phyloP scores from a whole-genome alignment of 1,139 yeast species.

The Torulaspora globosa region DNA sequence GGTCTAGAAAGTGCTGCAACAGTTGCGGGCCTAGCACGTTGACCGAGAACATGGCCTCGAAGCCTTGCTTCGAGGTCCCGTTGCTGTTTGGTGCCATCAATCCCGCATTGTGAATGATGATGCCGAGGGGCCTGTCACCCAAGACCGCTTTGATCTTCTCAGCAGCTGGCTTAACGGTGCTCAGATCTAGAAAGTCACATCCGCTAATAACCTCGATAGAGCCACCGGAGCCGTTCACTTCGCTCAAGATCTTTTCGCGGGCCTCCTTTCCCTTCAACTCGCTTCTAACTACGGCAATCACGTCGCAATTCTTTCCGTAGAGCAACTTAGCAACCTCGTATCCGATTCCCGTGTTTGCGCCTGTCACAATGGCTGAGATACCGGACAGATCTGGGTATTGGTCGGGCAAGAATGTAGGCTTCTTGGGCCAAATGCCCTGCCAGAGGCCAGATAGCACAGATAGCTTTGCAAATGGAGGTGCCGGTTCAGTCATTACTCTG shows the following conservation, averaged over 20 bases:
- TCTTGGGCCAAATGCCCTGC: conserved; percentile 27
- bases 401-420: conserved; percentile 38
- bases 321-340: conserved; percentile 41
- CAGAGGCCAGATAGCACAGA: conserved; percentile 18
- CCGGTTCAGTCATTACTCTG: conserved; percentile 18
- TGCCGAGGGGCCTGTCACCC: conserved; percentile 36
- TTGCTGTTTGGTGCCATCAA: conserved; percentile 43
- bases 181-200: conserved; percentile 47
- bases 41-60: conserved; percentile 47
- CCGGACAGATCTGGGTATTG: conserved; percentile 46
- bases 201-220: conserved; percentile 28
- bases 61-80: conserved; percentile 41
- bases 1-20: conserved; percentile 45
- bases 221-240: conserved; percentile 26
- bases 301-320: conserved; percentile 43
- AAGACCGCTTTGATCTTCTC: conserved; percentile 32
- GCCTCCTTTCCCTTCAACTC: conserved; percentile 39
- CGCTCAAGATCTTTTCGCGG: conserved; percentile 34
- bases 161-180: conserved; percentile 43
- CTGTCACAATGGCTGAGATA: conserved; percentile 45
- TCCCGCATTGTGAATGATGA: conserved; percentile 52
- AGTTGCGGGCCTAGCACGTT: conserved; percentile 50
- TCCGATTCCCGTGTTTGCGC: conserved; percentile 49
- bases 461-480: conserved; percentile 21
- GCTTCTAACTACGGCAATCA: conserved; percentile 43